A percentile compares a stretch with the other conserved stretches of the same genome.
Evolutionary conservation across 352 stramenopile genomes (phyloP).

Genomic region (Pythium grandisporangium): DNA sequence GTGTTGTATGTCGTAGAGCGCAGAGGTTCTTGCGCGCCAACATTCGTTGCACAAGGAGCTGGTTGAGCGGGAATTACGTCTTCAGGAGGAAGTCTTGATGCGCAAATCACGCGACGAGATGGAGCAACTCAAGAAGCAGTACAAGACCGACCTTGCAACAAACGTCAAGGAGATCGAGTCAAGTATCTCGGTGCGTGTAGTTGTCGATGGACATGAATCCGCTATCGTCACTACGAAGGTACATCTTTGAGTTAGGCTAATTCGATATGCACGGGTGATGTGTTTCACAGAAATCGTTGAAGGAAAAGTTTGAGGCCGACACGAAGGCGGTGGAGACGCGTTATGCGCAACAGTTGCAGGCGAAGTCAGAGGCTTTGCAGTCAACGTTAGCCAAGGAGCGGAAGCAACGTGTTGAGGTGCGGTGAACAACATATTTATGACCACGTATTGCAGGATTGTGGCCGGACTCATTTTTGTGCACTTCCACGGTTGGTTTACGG

Average conservation of each 20-base stretch:
- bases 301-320: constrained; percentile 47
- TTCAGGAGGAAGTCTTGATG: constrained; percentile 60
- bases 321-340: constrained; percentile 56
- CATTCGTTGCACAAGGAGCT: constrained; percentile 70
- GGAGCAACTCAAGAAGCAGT: constrained; percentile 52
- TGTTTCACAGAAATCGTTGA: constrained; percentile 25
- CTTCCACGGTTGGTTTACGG: no score
- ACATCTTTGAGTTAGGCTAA: no score
- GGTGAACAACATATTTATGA: constrained; percentile 1
- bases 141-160: constrained; percentile 38
- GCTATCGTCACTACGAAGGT: no score
- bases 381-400: constrained; percentile 50
- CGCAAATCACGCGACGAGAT: constrained; percentile 56
- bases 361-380: constrained; percentile 48
- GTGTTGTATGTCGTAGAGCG: constrained; percentile 15
- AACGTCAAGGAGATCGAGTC: constrained; percentile 55
- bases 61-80: constrained; percentile 57
- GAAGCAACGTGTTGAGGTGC: constrained; percentile 36
- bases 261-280: no score
- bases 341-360: constrained; percentile 28
- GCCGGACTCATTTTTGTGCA: no score
- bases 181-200: constrained; percentile 22
- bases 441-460: no score
- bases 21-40: constrained; percentile 49
- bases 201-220: neutral